Conservation (phyloP, 2,329 filamentous ascomycete genomes). For the Aspergillus tanneri region DNA sequence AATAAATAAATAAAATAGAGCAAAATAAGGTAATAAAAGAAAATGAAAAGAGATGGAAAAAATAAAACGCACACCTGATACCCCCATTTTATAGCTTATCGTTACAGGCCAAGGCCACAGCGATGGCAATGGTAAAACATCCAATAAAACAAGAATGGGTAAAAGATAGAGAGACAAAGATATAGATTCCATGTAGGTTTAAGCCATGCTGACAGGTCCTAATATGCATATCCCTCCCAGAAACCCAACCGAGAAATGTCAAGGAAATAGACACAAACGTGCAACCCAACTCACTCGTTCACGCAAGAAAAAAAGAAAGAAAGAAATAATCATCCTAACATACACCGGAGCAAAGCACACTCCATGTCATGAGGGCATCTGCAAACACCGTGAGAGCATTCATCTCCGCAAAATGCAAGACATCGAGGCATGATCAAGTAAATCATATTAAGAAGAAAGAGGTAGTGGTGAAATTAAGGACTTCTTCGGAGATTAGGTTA, state of each 20-base stretch:
- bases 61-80: conserved; percentile 11
- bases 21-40: too few relatives aligned
- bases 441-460: conserved; percentile 20
- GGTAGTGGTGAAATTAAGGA: conserved; percentile 6
- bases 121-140: conserved; percentile 21
- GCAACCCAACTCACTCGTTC: conserved; percentile 20
- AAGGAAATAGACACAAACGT: conserved; percentile 15
- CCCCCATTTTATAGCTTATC: conserved; percentile 38
- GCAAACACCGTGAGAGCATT: conserved; percentile 19
- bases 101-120: conserved; percentile 33
- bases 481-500: conserved; percentile 27
- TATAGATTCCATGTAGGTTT: conserved; percentile 24
- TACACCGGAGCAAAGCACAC: conserved; percentile 6
- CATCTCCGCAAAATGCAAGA: conserved; percentile 22
- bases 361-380: conserved; percentile 23
- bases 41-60: conserved; percentile 3
- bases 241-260: conserved; percentile 27
- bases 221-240: conserved; percentile 27
- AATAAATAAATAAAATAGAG: too few relatives aligned
- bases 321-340: conserved; percentile 20
- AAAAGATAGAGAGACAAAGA: conserved; percentile 22
- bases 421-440: conserved; percentile 24
- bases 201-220: conserved; percentile 25
- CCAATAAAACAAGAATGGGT: conserved; percentile 24
- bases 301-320: conserved; percentile 13